A percentile compares a stretch with the other conserved stretches of the same genome.
Conservation (phyloP, 163 green algal genomes). For the Scenedesmus sp. region DNA sequence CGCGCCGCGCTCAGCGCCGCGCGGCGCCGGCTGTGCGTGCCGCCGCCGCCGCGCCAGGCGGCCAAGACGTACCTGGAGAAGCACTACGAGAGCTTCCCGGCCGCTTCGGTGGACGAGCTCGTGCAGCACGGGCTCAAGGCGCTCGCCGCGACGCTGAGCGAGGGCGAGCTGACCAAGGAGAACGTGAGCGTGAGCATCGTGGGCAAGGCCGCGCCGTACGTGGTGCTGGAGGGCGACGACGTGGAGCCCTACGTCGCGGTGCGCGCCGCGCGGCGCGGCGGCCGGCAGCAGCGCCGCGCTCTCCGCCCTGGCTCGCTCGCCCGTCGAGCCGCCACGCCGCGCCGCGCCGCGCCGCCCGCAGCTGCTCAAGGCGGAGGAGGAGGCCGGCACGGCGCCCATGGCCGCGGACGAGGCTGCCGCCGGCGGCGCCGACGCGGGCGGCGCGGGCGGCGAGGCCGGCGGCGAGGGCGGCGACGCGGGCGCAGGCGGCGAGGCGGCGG, state of each 20-base stretch:
- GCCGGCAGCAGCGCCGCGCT: too few species aligned
- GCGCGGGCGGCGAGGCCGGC: constrained; percentile 24
- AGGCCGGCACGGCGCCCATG: constrained; percentile 43
- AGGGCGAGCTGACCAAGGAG: constrained; percentile 83
- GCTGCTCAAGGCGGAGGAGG: constrained; percentile 48
- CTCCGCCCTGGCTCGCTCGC: too few species aligned
- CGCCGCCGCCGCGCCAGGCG: constrained; percentile 75
- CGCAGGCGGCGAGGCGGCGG: constrained; percentile 36
- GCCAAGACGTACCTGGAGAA: constrained; percentile 98
- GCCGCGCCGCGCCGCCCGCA: too few species aligned
- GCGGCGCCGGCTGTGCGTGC: too few species aligned
- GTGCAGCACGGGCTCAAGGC: constrained; percentile 87
- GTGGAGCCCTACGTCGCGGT: constrained; percentile 70
- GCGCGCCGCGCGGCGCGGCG: too few species aligned
- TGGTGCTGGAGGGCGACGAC: constrained; percentile 76
- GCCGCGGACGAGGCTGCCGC: constrained; percentile 35
- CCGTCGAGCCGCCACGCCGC: too few species aligned
- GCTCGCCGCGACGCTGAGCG: constrained; percentile 64
- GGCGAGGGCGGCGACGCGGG: constrained; percentile 26
- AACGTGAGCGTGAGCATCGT: constrained; percentile 84
- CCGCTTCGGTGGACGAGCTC: constrained; percentile 79
- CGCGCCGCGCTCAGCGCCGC: too few species aligned
- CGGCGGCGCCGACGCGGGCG: constrained; percentile 24
- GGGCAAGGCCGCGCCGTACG: constrained; percentile 71
- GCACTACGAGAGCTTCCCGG: constrained; percentile 87